Base-by-base conservation (phyloP, 345 rosid species). In the Cardamine chenopodiifolia region DNA sequence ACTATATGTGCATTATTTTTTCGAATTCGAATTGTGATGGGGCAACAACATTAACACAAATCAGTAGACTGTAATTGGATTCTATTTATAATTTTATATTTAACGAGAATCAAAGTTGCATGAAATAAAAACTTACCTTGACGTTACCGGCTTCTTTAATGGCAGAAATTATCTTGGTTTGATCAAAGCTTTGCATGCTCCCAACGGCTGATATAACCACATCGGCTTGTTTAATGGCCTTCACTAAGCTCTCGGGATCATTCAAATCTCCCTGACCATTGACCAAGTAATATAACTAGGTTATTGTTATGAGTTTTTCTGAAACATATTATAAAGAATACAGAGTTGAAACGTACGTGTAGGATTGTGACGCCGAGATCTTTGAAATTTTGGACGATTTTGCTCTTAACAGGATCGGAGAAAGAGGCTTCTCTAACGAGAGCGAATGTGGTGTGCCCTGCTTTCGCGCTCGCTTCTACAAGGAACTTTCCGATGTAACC, bases 81-180 rank as follows among this genome's bases (percentile, higher is more conserved):
- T 57, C 17, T 18, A 40, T 11, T 26, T 7, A 1, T 5, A n/a
- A 25, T n/a, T n/a, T n/a, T 25, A 25, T 25, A 25, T 28, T 54
- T 39, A 6, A 55, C 19, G n/a, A n/a, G 48, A 25, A 35, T 37
- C 31, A 54, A 42, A 5, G 18, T 42, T 15, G 15, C 6, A 15
- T 44, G 48, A 14, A 44, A 44, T 8, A 20, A 22, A 22, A 3
- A 32, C 62, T 13, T 6, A 89, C 97, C 96, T 93, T 93, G 8
- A 93, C 77, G 34, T 88, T 90, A 20, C 96, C 97, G 34, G 96
- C 93, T 82, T 90, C 97, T 67, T 90, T 90, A 35, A 90, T 88
- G 62, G 97, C 97, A 2, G 87, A 80, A 19, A 90, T 81, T 82
- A 93, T 89, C 83, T 89, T 93, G 49, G 72, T 83, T 79, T 93